Base-by-base conservation (phyloP, 2,329 filamentous ascomycete genomes). In the Chrysoporthe austroafricana region DNA sequence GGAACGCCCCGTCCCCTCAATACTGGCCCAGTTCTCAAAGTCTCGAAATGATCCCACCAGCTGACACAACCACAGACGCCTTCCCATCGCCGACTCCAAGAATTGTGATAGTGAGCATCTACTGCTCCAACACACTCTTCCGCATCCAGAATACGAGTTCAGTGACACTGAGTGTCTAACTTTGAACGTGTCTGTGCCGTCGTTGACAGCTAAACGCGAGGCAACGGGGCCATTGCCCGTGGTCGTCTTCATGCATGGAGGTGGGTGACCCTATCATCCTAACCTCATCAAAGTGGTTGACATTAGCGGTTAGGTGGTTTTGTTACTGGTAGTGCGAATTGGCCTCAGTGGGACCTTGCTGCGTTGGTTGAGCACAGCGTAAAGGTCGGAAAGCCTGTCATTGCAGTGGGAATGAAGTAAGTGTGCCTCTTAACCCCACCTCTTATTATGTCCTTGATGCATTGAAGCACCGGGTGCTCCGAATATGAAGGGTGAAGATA, bases 201-300 rank as follows among this genome's bases (percentile, higher is more conserved):
- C 66, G 14, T 56, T 48, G n/a, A 66, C 73, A 1, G 57, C 42
- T 9, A 21, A 54, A 18, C 52, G 57, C 34, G 6, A 61, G 58
- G 11, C 62, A 44, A 0, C 65, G 4, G 73, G 75, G 14, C 79
- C 78, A 6, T 74, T 86, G 2, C 85, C 85, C 0, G 84, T 86
- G 0, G 77, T 86, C 50, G 78, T 84, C 1, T 85, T 85, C 70
- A 79, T 87, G 4, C 84, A 87, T 68, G 85, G 85, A 0, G 84
- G 85, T 57, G 7, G 9, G 54, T 57, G 16, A 21, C 34, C 9
- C 7, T 34, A 2, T 57, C 7, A 39, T 39, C 32, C 32, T n/a
- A 6, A 16, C 14, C 34, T 39, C 9, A 2, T 11, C 5, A 36
- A 26, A 6, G 32, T 8, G 16, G 9, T 18, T 39, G 9, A 57